Evolutionary conservation across 2,329 filamentous ascomycete genomes (phyloP), one percentile per base, ranked within the genome.

Genomic region (Pseudopithomyces chartarum): DNA sequence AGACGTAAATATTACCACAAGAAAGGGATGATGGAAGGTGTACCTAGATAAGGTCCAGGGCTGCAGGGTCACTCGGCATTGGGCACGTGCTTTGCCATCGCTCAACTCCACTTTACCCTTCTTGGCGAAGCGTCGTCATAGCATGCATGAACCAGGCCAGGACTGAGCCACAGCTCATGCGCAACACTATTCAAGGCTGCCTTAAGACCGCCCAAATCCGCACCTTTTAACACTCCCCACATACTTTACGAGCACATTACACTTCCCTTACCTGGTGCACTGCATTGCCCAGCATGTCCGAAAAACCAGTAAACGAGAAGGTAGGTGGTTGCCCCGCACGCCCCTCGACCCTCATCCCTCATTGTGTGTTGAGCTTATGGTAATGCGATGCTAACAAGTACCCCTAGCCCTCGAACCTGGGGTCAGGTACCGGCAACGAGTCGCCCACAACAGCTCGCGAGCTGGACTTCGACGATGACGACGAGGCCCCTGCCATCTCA

Each of bases 381-480:
- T 38, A 13, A 38, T 38, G 13, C n/a, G 7, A 10, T 44, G 48
- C 59, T 62, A 44, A 69, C 57, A 38, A 23, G 33, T 61, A 45
- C 60, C 64, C 50, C 63, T 64, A 74, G 69, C 70, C 76, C 63
- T 67, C 66, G 59, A 80, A 77, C 65, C 65, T 54, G 49, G 61
- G 57, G 73, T 66, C 63, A 68, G 73, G 58, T 29, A 60, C 63
- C 38, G 64, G 61, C 50, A 76, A 80, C 19, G 81, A 84, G 65
- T 84, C 81, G 17, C 81, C 82, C 13, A 85, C 83, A 6, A 85
- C 83, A 34, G 83, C 83, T 52, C 81, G 81, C 34, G 80, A 82
- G 52, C 74, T 85, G 52, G 83, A 85, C 62, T 85, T 85, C 60
- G 83, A 85, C 65, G 83, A 85, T 68, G 83, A 85, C 61, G 77